phyloP scores from a whole-genome alignment of 306 rosid species.

The Macrotyloma uniflorum region DNA sequence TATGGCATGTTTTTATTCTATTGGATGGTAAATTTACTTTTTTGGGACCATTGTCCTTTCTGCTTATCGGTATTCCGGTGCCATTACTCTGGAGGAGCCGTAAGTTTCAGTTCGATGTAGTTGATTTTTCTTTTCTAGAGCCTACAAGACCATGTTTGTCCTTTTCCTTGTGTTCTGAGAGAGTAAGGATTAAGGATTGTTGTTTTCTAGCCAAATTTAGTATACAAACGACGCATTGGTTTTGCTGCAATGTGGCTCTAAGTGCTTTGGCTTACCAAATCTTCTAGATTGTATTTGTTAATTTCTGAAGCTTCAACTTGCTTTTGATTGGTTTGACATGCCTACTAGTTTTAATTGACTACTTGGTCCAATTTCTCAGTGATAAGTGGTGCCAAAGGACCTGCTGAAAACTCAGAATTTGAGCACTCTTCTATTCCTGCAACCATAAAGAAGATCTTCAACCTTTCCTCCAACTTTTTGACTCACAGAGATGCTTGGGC shows the following conservation, averaged over 20 bases:
- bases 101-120: conserved; percentile 33
- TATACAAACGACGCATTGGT: conserved; percentile 18
- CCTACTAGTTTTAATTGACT: conserved; percentile 26
- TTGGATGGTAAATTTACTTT: conserved; percentile 21
- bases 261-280: conserved; percentile 21
- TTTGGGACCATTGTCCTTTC: conserved; percentile 31
- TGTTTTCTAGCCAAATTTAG: conserved; percentile 28
- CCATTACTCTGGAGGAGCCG: not conserved
- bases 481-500: conserved; percentile 99
- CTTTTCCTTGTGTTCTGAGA: conserved; percentile 27
- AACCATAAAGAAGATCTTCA: conserved; percentile 95
- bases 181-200: conserved; percentile 21
- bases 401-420: conserved; percentile 80
- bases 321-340: conserved; percentile 32
- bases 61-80: conserved; percentile 13
- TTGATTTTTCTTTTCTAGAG: not conserved
- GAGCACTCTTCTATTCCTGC: conserved; percentile 99
- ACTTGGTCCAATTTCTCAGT: conserved; percentile 56
- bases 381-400: conserved; percentile 74
- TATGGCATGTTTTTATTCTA: conserved; percentile 8
- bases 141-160: conserved; percentile 13
- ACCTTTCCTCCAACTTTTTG: conserved; percentile 84
- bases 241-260: conserved; percentile 21
- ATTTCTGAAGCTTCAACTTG: conserved; percentile 33
- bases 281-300: conserved; percentile 23